Base-by-base conservation (phyloP, 2,329 filamentous ascomycete genomes). In the Sclerotinia minor region DNA sequence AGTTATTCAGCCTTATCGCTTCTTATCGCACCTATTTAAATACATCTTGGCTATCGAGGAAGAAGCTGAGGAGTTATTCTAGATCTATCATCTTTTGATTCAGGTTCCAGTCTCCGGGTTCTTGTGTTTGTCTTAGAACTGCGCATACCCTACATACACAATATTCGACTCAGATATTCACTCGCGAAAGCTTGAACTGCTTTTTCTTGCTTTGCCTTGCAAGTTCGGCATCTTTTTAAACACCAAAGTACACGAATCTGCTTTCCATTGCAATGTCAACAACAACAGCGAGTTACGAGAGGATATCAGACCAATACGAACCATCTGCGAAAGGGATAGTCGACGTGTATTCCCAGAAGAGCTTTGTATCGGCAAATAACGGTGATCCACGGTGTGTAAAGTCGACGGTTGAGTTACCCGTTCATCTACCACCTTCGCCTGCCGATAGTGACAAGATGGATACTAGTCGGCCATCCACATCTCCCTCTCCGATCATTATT, bases 371-470 rank as follows among this genome's bases (percentile, higher is more conserved):
- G 59, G 59, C 50, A 8, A 38, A 1, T 11, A 60, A 49, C 29
- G 32, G 11, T 44, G 26, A 61, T 44, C 29, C 64, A 61, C 64
- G 55, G 54, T 61, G 64, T 61, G 64, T 67, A 53, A 61, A 52
- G 35, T 61, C 64, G 38, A 38, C 17, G 19, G 38, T 53, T 52
- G 35, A 67, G 29, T 67, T 75, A 17, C 64, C 45, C n/a, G 29
- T 58, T 35, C 38, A 50, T n/a, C 50, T 75, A n/a, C 74, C 74
- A 53, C 74, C 74, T 15, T 75, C 74, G 19, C 74, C 74, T 32
- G 71, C 70, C 13, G 71, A 74, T 50, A 74, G 73, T 70, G 71
- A 72, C 21, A 72, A 72, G 68, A 70, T 68, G 63, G 69, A 72
- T 69, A 24, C 58, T 55, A 47, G 67, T 65, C 57, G 71, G 66